These are phyloP conservation scores for Phaseolus coccineus DNA, from an alignment of 331 rosid species.

Conservation along the genomic window DNA sequence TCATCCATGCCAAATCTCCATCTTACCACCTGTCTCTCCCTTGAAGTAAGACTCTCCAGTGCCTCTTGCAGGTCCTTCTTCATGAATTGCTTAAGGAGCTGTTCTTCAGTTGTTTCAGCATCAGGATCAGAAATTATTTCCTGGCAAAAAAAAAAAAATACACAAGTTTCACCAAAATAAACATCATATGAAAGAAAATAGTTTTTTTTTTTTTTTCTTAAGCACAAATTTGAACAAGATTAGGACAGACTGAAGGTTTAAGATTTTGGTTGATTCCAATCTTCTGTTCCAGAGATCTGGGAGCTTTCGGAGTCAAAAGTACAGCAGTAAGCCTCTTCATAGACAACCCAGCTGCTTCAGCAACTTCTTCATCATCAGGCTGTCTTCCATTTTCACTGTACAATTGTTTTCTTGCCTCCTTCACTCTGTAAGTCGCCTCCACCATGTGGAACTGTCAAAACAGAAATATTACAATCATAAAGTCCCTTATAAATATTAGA, in stretches of 20 bases:
- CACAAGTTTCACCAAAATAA: constrained; percentile 34
- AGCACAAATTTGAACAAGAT: constrained; percentile 35
- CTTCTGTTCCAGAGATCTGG: constrained; percentile 90
- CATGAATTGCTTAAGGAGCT: constrained; percentile 75
- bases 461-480: constrained; percentile 37
- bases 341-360: constrained; percentile 86
- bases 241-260: constrained; percentile 81
- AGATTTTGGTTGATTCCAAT: constrained; percentile 84
- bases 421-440: constrained; percentile 92
- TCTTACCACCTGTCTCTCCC: constrained; percentile 84
- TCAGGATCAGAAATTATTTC: constrained; percentile 80
- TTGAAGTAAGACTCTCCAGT: constrained; percentile 76
- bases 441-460: constrained; percentile 87
- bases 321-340: constrained; percentile 93
- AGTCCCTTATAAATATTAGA: constrained; percentile 29
- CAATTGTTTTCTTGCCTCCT: constrained; percentile 84
- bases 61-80: constrained; percentile 81
- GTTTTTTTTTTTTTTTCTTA: not conserved
- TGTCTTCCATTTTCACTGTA: constrained; percentile 80
- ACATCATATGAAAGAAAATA: not conserved
- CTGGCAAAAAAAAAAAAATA: constrained; percentile 47
- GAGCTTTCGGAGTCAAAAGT: constrained; percentile 89
- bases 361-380: constrained; percentile 82
- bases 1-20: constrained; percentile 99
- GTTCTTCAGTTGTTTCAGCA: constrained; percentile 80